Base-by-base conservation (phyloP, 345 rosid species). In the Raphanus sativus region DNA sequence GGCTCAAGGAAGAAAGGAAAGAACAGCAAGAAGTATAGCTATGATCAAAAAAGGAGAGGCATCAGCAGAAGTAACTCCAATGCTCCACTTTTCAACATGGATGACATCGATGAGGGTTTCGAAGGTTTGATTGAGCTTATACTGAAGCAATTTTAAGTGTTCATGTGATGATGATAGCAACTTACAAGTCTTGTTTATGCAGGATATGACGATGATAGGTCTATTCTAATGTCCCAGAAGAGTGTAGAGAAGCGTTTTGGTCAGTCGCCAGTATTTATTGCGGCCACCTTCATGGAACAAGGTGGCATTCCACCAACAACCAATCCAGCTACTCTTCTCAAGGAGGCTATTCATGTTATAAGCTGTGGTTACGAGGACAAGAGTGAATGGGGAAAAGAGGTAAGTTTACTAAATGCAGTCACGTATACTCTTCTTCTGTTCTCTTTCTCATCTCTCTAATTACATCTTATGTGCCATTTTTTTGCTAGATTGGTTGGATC, bases 301-400 rank as follows among this genome's bases (percentile, higher is more conserved):
- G 99, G 99, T 36, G 99, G 99, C 74, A 87, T 92, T 77, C 99
- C 99, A 2, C 94, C 98, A 11, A 77, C 98, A 16, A 93, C 98
- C 24, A 96, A 96, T 84, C 97, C 98, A 13, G 98, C 99, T 32
- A 83, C 93, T 66, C 97, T 96, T 77, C 77, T 96, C 17, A 91
- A 93, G 83, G 99, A 96, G 83, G 98, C 99, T 69, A 96, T 96
- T 75, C 99, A 96, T 81, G 99, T 96, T 70, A 93, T 96, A 52
- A 96, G 99, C 82, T 96, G 98, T 79, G 99, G 99, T 76, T 96
- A 96, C 5, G 99, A 96, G 80, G 99, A 93, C 88, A 96, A 96
- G 88, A 88, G 94, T 40, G 99, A 96, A 73, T 96, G 99, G 99
- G 99, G 99, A 68, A 96, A 96, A 84, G 99, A 96, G 99, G 99